Base-by-base conservation (phyloP, 805 yeast genomes). In the Ogataea philodendri region DNA sequence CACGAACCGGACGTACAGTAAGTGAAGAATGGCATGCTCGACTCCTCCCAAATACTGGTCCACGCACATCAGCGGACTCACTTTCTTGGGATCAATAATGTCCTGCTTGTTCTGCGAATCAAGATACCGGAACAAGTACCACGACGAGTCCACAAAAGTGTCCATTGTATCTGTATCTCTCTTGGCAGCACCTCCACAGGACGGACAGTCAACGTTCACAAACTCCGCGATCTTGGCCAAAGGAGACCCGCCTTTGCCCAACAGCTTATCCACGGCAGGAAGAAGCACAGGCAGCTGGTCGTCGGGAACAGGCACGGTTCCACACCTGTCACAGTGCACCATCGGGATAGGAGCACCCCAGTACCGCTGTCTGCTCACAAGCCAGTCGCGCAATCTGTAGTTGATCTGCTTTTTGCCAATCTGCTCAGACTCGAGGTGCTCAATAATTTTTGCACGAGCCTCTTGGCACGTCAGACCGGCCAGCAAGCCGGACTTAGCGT, bases 341-440 rank as follows among this genome's bases (percentile, higher is more conserved):
- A 93, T 87, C 5, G 98, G 98, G 36, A 93, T 93, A 2, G 98
- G 98, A 0, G 97, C 93, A 16, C 98, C 98, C 98, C 98, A 93
- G 60, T 84, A 90, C 41, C 98, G 66, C 60, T 93, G 98, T 54
- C 98, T 75, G 52, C 94, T 82, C 30, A 93, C 83, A 17, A 93
- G 70, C 98, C 98, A 93, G 55, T 93, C 98, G 48, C 97, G 72
- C 18, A 93, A 64, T 46, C 80, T 74, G 51, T 70, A 81, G 45
- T 79, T 79, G 0, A 71, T 68, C 4, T 73, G 65, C 3, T 48
- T 39, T 1, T 60, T 46, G 0, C 90, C 96, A 2, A 58, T 24
- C 0, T 61, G 59, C 0, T 41, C 31, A 0, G 47, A 31, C 14
- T 43, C 43, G 11, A 51, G 35, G 31, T 32, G 33, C 16, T 39